These are phyloP conservation scores for Harrya chromipes DNA, from an alignment of 768 basidiomycete genomes.

Conservation along the genomic window DNA sequence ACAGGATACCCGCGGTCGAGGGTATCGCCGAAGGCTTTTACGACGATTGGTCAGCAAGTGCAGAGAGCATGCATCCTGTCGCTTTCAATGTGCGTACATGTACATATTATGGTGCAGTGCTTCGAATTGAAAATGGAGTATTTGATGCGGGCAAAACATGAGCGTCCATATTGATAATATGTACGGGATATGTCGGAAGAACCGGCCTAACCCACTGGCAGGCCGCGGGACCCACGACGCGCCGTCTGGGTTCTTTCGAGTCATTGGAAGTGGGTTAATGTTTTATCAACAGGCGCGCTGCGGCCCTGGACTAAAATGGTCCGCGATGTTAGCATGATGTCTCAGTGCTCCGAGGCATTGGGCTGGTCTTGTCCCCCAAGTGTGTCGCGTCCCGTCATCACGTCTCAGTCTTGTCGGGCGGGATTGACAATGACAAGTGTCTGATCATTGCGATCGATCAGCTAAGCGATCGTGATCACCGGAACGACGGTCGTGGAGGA, in stretches of 20 bases:
- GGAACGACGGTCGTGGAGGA: constrained; percentile 23
- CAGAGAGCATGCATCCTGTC: constrained; percentile 1
- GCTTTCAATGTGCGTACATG: constrained; percentile 11
- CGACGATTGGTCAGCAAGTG: constrained; percentile 24
- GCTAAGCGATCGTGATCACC: constrained; percentile 33
- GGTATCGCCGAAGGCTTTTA: constrained; percentile 8
- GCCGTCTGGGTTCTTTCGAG: constrained; percentile 14
- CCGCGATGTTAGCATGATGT: not conserved
- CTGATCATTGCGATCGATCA: constrained; percentile 33
- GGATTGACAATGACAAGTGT: constrained; percentile 20
- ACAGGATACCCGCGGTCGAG: constrained; percentile 32
- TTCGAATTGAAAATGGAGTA: constrained; percentile 30
- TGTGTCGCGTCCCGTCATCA: not conserved
- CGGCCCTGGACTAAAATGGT: constrained; percentile 19
- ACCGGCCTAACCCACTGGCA: constrained; percentile 17
- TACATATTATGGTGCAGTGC: constrained; percentile 13
- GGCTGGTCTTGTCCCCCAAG: not conserved
- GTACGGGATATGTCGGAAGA: constrained; percentile 5
- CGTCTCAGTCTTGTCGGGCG: not conserved
- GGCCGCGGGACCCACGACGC: constrained; percentile 11
- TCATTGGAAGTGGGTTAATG: constrained; percentile 4
- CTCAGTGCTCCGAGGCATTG: constrained; percentile 12
- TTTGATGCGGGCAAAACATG: constrained; percentile 20
- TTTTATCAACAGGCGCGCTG: constrained; percentile 16
- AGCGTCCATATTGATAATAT: constrained; percentile 16